Base-by-base conservation (phyloP, 257 asterid genomes). In the Anisodus acutangulus region DNA sequence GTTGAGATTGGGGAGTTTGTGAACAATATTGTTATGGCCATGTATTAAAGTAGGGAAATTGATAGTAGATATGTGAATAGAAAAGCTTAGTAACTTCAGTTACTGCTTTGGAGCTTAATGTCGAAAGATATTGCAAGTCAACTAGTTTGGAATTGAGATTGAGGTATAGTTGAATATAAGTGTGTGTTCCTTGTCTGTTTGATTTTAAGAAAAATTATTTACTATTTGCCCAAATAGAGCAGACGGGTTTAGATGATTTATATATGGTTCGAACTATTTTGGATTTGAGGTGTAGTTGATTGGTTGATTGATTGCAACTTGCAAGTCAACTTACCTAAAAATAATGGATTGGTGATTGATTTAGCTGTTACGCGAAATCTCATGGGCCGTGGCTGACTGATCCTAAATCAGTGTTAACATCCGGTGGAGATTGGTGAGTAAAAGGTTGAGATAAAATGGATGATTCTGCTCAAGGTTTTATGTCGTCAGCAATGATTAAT, bases 311-410 rank as follows among this genome's bases (percentile, higher is more conserved):
- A 22, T 19, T 11, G 41, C 39, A 0, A 45, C 39, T 47, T 3
- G 41, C 60, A 10, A 74, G 60, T 74, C 80, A 49, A 74, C 41
- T 74, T 47, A 22, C 80, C 39, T 51, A 22, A 22, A 74, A 49
- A 2, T 22, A 22, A 8, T 49, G 81, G 11, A 22, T 22, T 1
- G 8, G 12, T 49, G 60, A 47, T 74, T 49, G 12, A 22, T 49
- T 47, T 49, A 10, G 9, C 39, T 74, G 19, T 19, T 16, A 7
- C 13, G 11, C 15, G 22, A 67, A 66, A 37, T 67, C 45, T 0
- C 22, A 35, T 67, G 6, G 22, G 31, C 4, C 31, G 4, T 69
- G 35, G 54, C 31, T 39, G 35, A 3, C 8, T 69, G 78, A 41
- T 69, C 78, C 15, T 41, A 16, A 69, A 13, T 15, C 31, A 15